Evolutionary conservation across 306 rosid genomes (phyloP).

Genomic region (Ammopiptanthus mongolicus): DNA sequence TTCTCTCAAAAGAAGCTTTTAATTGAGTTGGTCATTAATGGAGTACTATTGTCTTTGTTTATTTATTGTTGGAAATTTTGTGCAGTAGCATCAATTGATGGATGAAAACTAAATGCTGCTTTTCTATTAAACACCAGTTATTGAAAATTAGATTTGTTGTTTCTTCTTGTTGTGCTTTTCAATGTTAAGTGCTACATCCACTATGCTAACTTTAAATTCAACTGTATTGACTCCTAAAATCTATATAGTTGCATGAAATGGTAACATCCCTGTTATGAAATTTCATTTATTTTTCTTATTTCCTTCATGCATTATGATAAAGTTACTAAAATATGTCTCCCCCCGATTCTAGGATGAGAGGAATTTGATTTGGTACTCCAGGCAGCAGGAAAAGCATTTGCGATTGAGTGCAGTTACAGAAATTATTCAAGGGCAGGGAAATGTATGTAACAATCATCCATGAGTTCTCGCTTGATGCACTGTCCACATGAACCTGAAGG

Average conservation of each 20-base stretch:
- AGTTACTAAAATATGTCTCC: not conserved
- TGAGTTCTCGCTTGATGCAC: slow-evolving; percentile 1
- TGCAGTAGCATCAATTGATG: not conserved
- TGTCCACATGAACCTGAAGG: not conserved
- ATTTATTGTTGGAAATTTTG: not conserved
- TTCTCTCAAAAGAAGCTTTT: not conserved
- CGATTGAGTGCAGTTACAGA: slow-evolving; percentile 52
- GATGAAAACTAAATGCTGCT: not conserved
- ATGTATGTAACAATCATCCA: slow-evolving; percentile 40
- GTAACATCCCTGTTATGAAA: not conserved
- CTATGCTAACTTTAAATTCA: not conserved
- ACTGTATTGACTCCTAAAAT: not conserved
- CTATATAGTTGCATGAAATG: not conserved
- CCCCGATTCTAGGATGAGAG: slow-evolving; percentile 66
- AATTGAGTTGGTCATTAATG: not conserved
- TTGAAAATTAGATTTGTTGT: not conserved
- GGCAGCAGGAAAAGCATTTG: slow-evolving; percentile 71
- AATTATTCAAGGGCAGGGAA: slow-evolving; percentile 64
- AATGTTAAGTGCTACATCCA: not conserved
- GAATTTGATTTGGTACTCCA: slow-evolving; percentile 74
- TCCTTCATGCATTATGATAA: not conserved
- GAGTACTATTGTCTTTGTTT: not conserved
- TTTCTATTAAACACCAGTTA: not conserved
- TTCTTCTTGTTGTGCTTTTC: not conserved
- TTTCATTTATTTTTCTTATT: not conserved